Conservation (phyloP, 306 rosid species). For the Cicer judaicum region DNA sequence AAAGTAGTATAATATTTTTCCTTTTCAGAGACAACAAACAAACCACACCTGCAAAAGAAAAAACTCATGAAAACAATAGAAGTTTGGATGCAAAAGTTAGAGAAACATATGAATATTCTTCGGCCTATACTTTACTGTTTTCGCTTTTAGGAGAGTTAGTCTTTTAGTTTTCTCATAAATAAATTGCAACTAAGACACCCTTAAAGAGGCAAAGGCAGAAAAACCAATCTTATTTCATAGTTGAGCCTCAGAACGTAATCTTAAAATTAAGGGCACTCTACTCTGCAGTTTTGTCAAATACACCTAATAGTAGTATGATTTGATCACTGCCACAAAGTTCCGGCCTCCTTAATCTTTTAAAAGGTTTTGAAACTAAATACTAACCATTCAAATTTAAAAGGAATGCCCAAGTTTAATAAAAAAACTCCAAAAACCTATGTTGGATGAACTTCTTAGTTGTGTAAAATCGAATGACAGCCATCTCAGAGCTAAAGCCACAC, state of each 20-base stretch:
- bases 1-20: constrained; percentile 25
- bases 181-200: constrained; percentile 5
- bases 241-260: constrained; percentile 12
- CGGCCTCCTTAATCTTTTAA: background rate
- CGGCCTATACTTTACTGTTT: constrained; percentile 5
- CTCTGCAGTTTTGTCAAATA: constrained; percentile 3
- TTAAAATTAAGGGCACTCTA: background rate
- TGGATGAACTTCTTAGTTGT: constrained; percentile 15
- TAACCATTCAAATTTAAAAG: constrained; percentile 10
- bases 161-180: constrained; percentile 6
- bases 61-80: constrained; percentile 10
- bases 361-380: background rate
- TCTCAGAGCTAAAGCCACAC: constrained; percentile 8
- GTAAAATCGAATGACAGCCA: constrained; percentile 1
- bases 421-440: constrained; percentile 6
- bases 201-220: constrained; percentile 2
- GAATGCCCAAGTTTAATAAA: background rate
- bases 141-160: constrained; percentile 2
- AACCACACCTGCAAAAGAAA: background rate
- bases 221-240: constrained; percentile 2
- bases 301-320: background rate
- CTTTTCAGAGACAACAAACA: constrained; percentile 28
- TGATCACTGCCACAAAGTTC: background rate
- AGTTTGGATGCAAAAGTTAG: background rate
- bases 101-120: constrained; percentile 1